Base-by-base conservation (phyloP, 2,329 filamentous ascomycete species). In the Ramularia collo-cygni region DNA sequence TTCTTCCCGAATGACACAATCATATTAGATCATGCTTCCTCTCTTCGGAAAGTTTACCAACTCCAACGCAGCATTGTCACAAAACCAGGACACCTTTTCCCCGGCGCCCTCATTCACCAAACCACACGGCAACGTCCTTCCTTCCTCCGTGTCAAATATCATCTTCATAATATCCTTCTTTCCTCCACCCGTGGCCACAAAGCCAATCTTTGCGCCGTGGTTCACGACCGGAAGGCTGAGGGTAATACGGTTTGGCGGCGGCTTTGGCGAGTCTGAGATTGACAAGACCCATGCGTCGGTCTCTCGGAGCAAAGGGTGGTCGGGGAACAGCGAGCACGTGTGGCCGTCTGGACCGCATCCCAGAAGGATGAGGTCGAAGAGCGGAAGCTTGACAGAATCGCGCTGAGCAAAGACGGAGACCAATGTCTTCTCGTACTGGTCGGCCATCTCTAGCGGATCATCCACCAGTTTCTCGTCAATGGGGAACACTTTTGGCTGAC, bases 321-420 rank as follows among this genome's bases (percentile, higher is more conserved):
- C 83, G 4, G 92, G 92, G 72, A 98, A 98, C 37, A 98, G 72
- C 55, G 84, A 92, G 79, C 92, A 96, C 24, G 92, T 96, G 70
- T 98, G 92, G 37, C 92, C 92, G 64, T 96, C 92, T 10, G 92
- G 90, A 0, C 92, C 92, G 62, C 86, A 94, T 56, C 92, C 92
- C 29, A 98, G 79, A 29, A 98, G 77, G 40, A 98, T 74, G 38
- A 98, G 77, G 63, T 98, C 92, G 64, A 96, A 98, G 59, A 95
- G 84, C 53, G 92, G 92, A 32, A 95, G 73, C 65, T 87, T 89
- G 62, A 98, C 90, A 49, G 85, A 92, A 68, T 98, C 92, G 61
- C 90, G 83, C 50, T 82, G 83, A 12, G 92, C 92, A 59, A 98
- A 98, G 53, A 80, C 82, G 47, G 70, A 74, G 56, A 95, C 89